Percentiles rank a stretch among this genome's conserved stretches.
These are phyloP conservation scores for Panus rudis DNA, from an alignment of 768 basidiomycete species.

Conservation along the genomic window DNA sequence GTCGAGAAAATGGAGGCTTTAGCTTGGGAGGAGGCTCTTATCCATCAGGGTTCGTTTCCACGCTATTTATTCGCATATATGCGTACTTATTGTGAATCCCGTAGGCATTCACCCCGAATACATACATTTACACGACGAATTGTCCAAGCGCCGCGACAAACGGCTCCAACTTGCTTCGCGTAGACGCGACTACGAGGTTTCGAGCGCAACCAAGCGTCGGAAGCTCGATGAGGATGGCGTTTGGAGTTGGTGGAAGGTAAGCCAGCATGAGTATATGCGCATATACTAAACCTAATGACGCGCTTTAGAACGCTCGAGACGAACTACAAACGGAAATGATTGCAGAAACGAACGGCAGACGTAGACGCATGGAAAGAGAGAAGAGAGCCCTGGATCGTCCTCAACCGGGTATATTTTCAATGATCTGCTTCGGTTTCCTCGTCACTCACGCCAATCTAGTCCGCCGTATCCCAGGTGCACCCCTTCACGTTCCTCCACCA, in stretches of 20 bases:
- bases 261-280: slow-evolving; percentile 17
- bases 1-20: slow-evolving; percentile 91
- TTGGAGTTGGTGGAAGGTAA: slow-evolving; percentile 90
- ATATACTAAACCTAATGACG: slow-evolving; percentile 1
- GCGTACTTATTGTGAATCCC: not conserved
- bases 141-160: slow-evolving; percentile 72
- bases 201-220: slow-evolving; percentile 53
- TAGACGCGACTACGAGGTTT: slow-evolving; percentile 63
- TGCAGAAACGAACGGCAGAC: slow-evolving; percentile 81
- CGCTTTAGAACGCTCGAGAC: slow-evolving; percentile 58
- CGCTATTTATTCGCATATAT: slow-evolving; percentile 1
- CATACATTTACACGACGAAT: slow-evolving; percentile 70
- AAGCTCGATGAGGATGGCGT: slow-evolving; percentile 67
- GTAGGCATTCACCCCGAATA: slow-evolving; percentile 84
- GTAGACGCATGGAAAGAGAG: slow-evolving; percentile 79
- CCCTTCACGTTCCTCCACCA: slow-evolving; percentile 43
- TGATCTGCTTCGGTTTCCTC: slow-evolving; percentile 1
- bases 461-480: slow-evolving; percentile 54
- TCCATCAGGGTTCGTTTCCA: slow-evolving; percentile 59
- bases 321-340: slow-evolving; percentile 83
- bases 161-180: slow-evolving; percentile 75
- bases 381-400: slow-evolving; percentile 73
- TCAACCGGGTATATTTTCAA: slow-evolving; percentile 50
- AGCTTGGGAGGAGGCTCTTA: slow-evolving; percentile 79
- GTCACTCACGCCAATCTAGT: slow-evolving; percentile 27